Conservation (phyloP, 176 grass and related monocot genomes). For the Bonia amplexicaulis region DNA sequence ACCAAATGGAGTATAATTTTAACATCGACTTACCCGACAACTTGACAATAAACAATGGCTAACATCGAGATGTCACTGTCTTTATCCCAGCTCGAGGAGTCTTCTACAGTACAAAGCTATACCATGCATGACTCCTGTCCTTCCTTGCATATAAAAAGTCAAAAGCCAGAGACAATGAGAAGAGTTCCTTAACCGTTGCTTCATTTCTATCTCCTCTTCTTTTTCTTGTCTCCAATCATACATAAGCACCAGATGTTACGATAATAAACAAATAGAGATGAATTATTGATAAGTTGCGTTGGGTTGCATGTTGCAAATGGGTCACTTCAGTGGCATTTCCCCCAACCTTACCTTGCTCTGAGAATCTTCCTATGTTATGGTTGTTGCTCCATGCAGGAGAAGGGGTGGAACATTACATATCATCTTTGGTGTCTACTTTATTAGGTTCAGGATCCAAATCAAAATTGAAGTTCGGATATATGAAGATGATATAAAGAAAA, state of each 20-base stretch:
- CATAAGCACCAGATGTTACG: not conserved
- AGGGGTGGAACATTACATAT: conserved; percentile 22
- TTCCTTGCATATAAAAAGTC: conserved; percentile 1
- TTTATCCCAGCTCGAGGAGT: conserved; percentile 19
- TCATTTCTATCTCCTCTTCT: not conserved
- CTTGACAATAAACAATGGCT: not conserved
- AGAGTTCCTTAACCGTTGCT: conserved; percentile 1
- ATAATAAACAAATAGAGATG: conserved; percentile 22
- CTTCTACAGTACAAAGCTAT: conserved; percentile 24
- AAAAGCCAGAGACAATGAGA: not conserved
- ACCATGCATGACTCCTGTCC: conserved; percentile 42
- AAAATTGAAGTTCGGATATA: not conserved
- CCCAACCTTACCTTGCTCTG: not conserved
- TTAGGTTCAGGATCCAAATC: conserved; percentile 26
- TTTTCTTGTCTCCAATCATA: conserved; percentile 36
- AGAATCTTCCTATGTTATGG: conserved; percentile 57
- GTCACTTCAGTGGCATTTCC: conserved; percentile 7
- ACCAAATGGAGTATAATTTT: not conserved
- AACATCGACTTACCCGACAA: not conserved
- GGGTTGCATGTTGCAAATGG: conserved; percentile 27
- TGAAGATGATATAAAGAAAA: not conserved
- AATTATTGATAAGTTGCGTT: conserved; percentile 32
- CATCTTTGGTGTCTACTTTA: conserved; percentile 38
- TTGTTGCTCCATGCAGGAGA: conserved; percentile 23
- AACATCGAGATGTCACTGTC: not conserved